phyloP scores from a whole-genome alignment of 208 protist genomes.

The Wallacemonas sp. region DNA sequence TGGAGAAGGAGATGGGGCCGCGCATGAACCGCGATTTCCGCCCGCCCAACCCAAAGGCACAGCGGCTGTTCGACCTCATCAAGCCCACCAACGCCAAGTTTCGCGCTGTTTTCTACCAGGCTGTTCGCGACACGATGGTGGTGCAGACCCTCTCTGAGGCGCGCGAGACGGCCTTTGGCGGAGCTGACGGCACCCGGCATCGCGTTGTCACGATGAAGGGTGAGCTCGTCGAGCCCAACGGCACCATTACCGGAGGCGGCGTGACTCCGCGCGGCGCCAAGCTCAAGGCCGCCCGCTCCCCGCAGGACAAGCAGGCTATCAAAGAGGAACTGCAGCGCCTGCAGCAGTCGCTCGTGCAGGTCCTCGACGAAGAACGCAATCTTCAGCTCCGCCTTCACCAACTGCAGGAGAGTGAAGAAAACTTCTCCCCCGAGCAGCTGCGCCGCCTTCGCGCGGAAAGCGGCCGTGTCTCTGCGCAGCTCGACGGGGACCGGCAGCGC shows the following conservation, averaged over 20 bases:
- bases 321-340: constrained; percentile 74
- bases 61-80: constrained; percentile 95
- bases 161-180: constrained; percentile 82
- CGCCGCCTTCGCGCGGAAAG: constrained; percentile 53
- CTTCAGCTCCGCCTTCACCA: constrained; percentile 64
- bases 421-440: constrained; percentile 54
- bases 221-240: constrained; percentile 96
- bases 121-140: constrained; percentile 97
- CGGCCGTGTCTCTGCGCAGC: constrained; percentile 35
- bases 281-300: constrained; percentile 74
- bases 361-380: constrained; percentile 64
- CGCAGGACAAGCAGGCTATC: constrained; percentile 75
- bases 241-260: constrained; percentile 99
- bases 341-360: constrained; percentile 72
- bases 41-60: constrained; percentile 56
- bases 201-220: constrained; percentile 97
- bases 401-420: constrained; percentile 58
- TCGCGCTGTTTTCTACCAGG: constrained; percentile 95
- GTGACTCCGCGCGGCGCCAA: constrained; percentile 75
- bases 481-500: constrained; percentile 47
- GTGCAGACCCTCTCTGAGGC: constrained; percentile 91
- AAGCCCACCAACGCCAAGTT: constrained; percentile 88
- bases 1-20: constrained; percentile 63
- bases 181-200: constrained; percentile 43
- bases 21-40: constrained; percentile 52